Evolutionary conservation across 495 filamentous ascomycete genomes (phyloP).

Genomic region (Aspergillus olivimuriae): DNA sequence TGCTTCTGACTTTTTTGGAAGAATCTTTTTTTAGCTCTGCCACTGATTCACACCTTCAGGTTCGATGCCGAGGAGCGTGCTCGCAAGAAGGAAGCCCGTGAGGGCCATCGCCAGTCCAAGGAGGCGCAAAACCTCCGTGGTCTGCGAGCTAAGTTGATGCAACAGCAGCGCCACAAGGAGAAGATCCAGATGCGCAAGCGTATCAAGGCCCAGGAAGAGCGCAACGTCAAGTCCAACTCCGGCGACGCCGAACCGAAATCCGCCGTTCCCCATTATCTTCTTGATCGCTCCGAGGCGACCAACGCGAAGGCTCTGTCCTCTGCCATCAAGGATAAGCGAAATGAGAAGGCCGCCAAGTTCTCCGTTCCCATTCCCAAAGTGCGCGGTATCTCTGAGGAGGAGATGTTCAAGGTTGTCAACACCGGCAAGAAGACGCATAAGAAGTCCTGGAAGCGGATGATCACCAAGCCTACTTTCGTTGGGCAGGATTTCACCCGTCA

Average conservation of each 20-base stretch:
- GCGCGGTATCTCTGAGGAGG: slow-evolving; percentile 87
- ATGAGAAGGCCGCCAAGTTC: slow-evolving; percentile 94
- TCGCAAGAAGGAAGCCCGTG: slow-evolving; percentile 82
- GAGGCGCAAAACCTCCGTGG: slow-evolving; percentile 90
- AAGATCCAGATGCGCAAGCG: slow-evolving; percentile 99
- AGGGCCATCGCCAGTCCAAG: slow-evolving; percentile 75
- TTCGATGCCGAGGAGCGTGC: slow-evolving; percentile 87
- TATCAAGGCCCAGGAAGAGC: slow-evolving; percentile 90
- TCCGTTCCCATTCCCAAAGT: slow-evolving; percentile 92
- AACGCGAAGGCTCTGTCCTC: slow-evolving; percentile 83
- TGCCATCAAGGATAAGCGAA: slow-evolving; percentile 83
- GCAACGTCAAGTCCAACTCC: slow-evolving; percentile 88
- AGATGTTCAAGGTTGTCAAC: slow-evolving; percentile 98
- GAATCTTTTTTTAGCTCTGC: background rate
- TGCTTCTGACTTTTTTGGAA: background rate
- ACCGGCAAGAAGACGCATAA: slow-evolving; percentile 80
- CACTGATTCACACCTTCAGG: background rate
- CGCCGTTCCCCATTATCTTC: slow-evolving; percentile 78
- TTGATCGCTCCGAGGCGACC: slow-evolving; percentile 78
- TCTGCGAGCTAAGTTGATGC: slow-evolving; percentile 87
- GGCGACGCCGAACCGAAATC: slow-evolving; percentile 64
- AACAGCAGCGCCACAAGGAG: slow-evolving; percentile 87
- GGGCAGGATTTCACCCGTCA: slow-evolving; percentile 86
- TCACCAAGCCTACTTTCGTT: slow-evolving; percentile 88
- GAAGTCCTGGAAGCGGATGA: slow-evolving; percentile 90